Evolutionary conservation across 805 yeast species (phyloP).

Genomic region (Peterozyma toletana): DNA sequence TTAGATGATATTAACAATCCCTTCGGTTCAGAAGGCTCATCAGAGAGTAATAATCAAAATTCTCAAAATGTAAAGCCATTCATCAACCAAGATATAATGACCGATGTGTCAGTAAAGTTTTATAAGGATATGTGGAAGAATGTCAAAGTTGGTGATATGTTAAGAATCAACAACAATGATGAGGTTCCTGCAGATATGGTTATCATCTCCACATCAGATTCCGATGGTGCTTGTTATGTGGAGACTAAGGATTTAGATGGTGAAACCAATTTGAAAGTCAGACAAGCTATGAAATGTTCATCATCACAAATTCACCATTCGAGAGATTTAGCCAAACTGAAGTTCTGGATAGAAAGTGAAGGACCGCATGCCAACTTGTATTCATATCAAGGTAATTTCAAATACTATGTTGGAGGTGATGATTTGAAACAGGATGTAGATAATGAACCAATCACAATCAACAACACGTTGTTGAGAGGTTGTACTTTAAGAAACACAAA

Average conservation of each 20-base stretch:
- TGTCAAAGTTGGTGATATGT: constrained; percentile 65
- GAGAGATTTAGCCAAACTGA: constrained; percentile 48
- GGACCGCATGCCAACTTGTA: constrained; percentile 64
- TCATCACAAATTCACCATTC: constrained; percentile 41
- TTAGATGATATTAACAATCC: neutral
- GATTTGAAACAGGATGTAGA: constrained; percentile 20
- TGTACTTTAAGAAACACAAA: constrained; percentile 66
- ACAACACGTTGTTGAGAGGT: constrained; percentile 66
- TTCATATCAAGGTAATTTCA: constrained; percentile 58
- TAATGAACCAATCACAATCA: constrained; percentile 53
- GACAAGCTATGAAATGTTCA: constrained; percentile 48
- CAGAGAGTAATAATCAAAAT: neutral
- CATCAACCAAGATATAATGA: constrained; percentile 2
- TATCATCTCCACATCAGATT: constrained; percentile 57
- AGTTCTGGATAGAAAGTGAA: constrained; percentile 62
- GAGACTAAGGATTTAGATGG: constrained; percentile 72
- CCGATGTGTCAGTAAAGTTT: constrained; percentile 16
- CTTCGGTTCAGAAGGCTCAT: neutral
- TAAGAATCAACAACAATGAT: constrained; percentile 65
- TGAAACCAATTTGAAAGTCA: constrained; percentile 66
- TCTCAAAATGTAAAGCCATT: constrained; percentile 4
- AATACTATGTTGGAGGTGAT: constrained; percentile 30
- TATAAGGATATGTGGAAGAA: constrained; percentile 50
- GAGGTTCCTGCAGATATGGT: constrained; percentile 76
- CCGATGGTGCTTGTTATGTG: constrained; percentile 58